Conservation (phyloP, 2,329 filamentous ascomycete species). For the Talaromyces marneffei region DNA sequence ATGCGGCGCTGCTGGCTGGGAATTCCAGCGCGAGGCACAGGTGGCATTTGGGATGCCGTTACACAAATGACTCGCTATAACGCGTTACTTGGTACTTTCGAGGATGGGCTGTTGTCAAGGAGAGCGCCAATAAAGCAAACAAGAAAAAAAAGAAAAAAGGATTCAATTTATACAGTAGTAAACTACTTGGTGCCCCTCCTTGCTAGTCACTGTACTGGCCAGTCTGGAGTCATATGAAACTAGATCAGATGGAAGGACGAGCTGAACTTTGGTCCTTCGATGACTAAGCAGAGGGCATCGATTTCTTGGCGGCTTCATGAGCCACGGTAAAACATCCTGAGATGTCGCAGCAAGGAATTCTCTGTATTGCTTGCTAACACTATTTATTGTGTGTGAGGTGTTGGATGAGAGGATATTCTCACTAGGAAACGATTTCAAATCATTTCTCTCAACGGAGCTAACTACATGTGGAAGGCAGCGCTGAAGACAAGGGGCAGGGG, state of each 20-base stretch:
- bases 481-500: too few relatives aligned
- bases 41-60: slow-evolving; percentile 29
- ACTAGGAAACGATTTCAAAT: too few relatives aligned
- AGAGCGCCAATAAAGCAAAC: neutral
- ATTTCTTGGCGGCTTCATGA: neutral
- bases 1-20: slow-evolving; percentile 32
- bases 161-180: neutral
- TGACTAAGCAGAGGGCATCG: neutral
- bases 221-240: neutral
- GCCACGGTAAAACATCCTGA: too few relatives aligned
- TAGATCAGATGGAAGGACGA: neutral
- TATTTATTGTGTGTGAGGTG: too few relatives aligned
- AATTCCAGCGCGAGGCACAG: slow-evolving; percentile 23
- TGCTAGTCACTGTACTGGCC: neutral
- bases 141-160: neutral
- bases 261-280: neutral
- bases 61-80: neutral
- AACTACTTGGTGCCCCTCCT: neutral
- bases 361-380: too few relatives aligned
- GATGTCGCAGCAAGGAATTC: too few relatives aligned
- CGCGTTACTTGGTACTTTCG: neutral
- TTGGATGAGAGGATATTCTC: too few relatives aligned
- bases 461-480: too few relatives aligned
- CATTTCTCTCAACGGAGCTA: too few relatives aligned
- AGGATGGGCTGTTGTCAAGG: neutral